Base-by-base conservation (phyloP, 2,329 filamentous ascomycete species). In the Juglanconis oblonga region DNA sequence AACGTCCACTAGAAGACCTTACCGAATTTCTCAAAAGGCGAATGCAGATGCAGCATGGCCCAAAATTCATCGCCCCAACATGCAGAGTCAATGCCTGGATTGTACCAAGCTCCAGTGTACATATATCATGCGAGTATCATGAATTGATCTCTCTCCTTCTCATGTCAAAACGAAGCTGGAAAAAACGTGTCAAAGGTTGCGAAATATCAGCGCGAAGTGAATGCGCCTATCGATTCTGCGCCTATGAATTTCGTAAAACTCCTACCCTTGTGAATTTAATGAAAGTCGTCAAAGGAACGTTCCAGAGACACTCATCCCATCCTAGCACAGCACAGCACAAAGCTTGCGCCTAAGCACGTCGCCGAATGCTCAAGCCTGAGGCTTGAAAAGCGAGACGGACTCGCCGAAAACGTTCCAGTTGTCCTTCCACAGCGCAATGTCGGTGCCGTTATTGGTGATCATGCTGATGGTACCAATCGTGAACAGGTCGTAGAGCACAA, bases 401-500 rank as follows among this genome's bases (percentile, higher is more conserved):
- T 67, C 65, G 42, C 72, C 70, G 65, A 73, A 77, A 7, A 69
- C 71, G 6, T 71, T 73, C 55, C 67, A 67, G 49, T 77, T 76
- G 54, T 74, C 71, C 17, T 60, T 62, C 63, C 69, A 74, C n/a
- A 65, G 57, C 3, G 73, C 73, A 5, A 74, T 55, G 33, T 76
- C 73, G n/a, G 58, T 45, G 14, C 70, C 71, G 17, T 70, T 58
- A 44, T 67, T 62, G 45, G 72, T 74, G 14, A 76, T 65, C 75
- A 78, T 77, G 49, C 67, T 68, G 45, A 69, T 71, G 24, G 69
- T 68, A 11, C 76, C 77, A 10, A 79, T 69, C 1, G 77, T 78
- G 65, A 77, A 74, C 33, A 79, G 68, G 58, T 77, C 76, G 62
- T 77, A 77, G 52, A 75, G 58, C 52, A 70, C 69, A 5, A 77